Conservation (phyloP, 768 basidiomycete species). For the Trametes coccinea region DNA sequence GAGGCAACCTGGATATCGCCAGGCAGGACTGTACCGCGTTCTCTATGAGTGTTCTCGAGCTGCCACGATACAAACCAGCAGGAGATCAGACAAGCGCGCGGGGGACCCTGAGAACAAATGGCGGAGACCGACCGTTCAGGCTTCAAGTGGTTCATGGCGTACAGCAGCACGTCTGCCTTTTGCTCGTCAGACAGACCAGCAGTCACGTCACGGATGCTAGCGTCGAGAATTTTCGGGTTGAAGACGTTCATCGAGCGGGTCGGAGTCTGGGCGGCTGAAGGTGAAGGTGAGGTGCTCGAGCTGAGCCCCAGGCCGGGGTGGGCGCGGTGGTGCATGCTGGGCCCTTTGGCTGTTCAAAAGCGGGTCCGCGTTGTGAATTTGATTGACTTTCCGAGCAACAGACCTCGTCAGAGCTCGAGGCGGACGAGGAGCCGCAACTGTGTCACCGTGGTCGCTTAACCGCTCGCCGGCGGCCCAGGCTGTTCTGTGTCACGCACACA, state of each 20-base stretch:
- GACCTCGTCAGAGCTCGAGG: neutral
- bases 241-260: slow-evolving; percentile 56
- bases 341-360: slow-evolving; percentile 7
- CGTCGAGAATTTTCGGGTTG: slow-evolving; percentile 77
- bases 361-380: slow-evolving; percentile 6
- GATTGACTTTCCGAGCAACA: neutral
- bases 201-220: slow-evolving; percentile 69
- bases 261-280: slow-evolving; percentile 4
- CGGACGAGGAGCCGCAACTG: neutral
- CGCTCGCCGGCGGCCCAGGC: slow-evolving; percentile 11
- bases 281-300: slow-evolving; percentile 1
- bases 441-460: slow-evolving; percentile 15
- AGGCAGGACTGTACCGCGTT: slow-evolving; percentile 75
- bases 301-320: slow-evolving; percentile 17
- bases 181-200: slow-evolving; percentile 58
- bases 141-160: slow-evolving; percentile 82
- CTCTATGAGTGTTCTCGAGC: slow-evolving; percentile 65
- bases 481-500: neutral
- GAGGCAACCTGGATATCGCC: slow-evolving; percentile 52
- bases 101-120: slow-evolving; percentile 1
- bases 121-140: slow-evolving; percentile 55
- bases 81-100: slow-evolving; percentile 15
- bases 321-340: slow-evolving; percentile 20
- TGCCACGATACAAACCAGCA: slow-evolving; percentile 24
- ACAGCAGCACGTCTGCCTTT: slow-evolving; percentile 70